phyloP scores from a whole-genome alignment of 1,139 yeast genomes.

The Scheffersomyces quercinus region DNA sequence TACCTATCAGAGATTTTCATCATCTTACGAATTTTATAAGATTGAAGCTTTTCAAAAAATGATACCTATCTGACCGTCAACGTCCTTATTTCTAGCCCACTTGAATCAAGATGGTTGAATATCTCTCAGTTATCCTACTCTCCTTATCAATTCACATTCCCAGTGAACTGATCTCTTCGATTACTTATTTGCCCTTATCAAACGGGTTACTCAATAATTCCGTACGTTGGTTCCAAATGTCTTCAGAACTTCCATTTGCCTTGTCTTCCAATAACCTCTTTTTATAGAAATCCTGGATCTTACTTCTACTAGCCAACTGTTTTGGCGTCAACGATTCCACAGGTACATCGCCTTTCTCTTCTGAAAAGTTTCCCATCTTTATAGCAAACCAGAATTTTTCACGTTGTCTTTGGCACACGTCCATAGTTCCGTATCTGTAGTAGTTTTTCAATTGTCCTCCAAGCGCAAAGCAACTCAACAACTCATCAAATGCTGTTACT shows the following conservation, averaged over 20 bases:
- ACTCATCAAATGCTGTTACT: slow-evolving; percentile 81
- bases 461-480: slow-evolving; percentile 80
- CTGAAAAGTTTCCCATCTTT: slow-evolving; percentile 44
- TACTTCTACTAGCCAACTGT: slow-evolving; percentile 50
- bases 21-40: too few species aligned
- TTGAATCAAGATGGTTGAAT: too few species aligned
- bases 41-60: too few species aligned
- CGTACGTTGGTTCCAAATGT: slow-evolving; percentile 67
- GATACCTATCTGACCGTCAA: too few species aligned
- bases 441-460: slow-evolving; percentile 87
- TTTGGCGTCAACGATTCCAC: slow-evolving; percentile 43
- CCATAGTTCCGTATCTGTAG: slow-evolving; percentile 78
- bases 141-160: too few species aligned
- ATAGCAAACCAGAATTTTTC: slow-evolving; percentile 82
- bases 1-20: too few species aligned
- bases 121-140: too few species aligned
- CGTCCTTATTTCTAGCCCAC: too few species aligned
- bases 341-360: slow-evolving; percentile 16
- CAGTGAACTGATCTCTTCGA: neutral
- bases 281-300: slow-evolving; percentile 72
- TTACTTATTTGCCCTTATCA: slow-evolving; percentile 1
- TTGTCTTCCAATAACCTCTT: slow-evolving; percentile 60
- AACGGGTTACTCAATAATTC: slow-evolving; percentile 23
- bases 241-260: slow-evolving; percentile 73
- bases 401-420: slow-evolving; percentile 67